Base-by-base conservation (phyloP, 257 asterid species). In the Sherardia arvensis region DNA sequence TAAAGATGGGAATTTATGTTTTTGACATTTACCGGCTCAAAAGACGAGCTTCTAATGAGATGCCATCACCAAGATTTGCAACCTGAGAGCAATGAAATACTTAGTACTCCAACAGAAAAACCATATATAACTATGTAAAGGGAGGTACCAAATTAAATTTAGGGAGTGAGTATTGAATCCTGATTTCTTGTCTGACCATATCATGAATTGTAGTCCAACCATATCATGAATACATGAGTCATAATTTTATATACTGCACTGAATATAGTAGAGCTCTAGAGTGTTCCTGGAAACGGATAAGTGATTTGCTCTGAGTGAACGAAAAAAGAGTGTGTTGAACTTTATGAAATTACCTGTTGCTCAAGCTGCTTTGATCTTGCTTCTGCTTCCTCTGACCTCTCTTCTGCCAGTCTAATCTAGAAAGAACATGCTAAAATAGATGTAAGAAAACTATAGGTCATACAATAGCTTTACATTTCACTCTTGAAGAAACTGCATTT, bases 41-140 rank as follows among this genome's bases (percentile, higher is more conserved):
- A 53, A 89, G 90, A 71, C 97, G 96, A 70, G 97, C 83, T 83
- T 92, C 99, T 70, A 92, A 68, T n/a, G 97, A 87, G 64, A 84
- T 92, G 49, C 97, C 99, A 64, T 92, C 96, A 59, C 99, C 99
- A 48, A 92, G 82, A 64, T 79, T 85, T 60, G 96, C 96, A 79
- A 89, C 81, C 99, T 92, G 73, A 69, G 51, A 60, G 43, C 55
- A 48, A 11, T 9, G 43, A 70, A 21, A 0, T 18, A 56, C 54
- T 17, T 22, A 3, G 5, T 33, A 66, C 40, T 23, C 27, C 22
- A 53, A 53, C 18, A 34, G 23, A 10, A 14, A 22, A 7, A 7
- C 28, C 20, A 12, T 25, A 18, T 58, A 18, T 22, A n/a, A 53
- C 1, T 34, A 23, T 2, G 7, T 4, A 26, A 26, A 20, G 28